These are phyloP conservation scores for Halophytophthora polymorphica DNA, from an alignment of 352 stramenopile genomes.

Conservation along the genomic window DNA sequence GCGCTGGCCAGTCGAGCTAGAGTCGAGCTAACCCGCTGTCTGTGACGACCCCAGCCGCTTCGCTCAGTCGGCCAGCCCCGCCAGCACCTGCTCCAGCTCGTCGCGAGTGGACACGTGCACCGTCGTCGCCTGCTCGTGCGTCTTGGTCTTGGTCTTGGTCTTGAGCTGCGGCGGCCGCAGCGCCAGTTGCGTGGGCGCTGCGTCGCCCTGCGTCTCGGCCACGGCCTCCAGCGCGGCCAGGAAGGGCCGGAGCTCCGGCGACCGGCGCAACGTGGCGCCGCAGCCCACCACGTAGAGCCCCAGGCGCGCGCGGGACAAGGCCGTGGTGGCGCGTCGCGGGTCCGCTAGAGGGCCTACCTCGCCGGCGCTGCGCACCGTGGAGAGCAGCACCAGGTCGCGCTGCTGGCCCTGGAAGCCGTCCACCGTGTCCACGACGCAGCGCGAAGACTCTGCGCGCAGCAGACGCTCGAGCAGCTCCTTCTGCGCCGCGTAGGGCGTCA, in stretches of 20 bases:
- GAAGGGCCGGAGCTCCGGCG: constrained; percentile 68
- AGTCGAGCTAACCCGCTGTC: not conserved
- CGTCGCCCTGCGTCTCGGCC: constrained; percentile 13
- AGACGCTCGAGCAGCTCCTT: constrained; percentile 91
- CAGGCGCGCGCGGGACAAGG: constrained; percentile 89
- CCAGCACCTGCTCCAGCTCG: constrained; percentile 27
- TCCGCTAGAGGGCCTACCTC: constrained; percentile 90
- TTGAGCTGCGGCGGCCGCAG: constrained; percentile 25
- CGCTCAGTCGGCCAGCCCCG: constrained; percentile 16
- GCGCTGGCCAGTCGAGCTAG: too few relatives aligned
- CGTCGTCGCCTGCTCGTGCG: too few relatives aligned
- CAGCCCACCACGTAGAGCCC: constrained; percentile 94
- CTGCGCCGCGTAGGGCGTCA: constrained; percentile 96
- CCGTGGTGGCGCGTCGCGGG: constrained; percentile 89
- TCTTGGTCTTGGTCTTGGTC: constrained; percentile 8
- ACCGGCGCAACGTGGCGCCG: constrained; percentile 60
- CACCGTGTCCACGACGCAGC: constrained; percentile 83
- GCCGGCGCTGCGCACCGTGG: constrained; percentile 87
- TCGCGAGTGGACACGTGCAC: constrained; percentile 26
- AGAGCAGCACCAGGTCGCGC: constrained; percentile 95
- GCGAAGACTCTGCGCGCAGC: constrained; percentile 32
- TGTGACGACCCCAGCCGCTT: not conserved
- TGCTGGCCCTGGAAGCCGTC: constrained; percentile 96
- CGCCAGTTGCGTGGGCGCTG: constrained; percentile 31
- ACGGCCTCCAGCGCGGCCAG: constrained; percentile 32